phyloP scores from a whole-genome alignment of 73 alveolate species.

The Paramecium caudatum region DNA sequence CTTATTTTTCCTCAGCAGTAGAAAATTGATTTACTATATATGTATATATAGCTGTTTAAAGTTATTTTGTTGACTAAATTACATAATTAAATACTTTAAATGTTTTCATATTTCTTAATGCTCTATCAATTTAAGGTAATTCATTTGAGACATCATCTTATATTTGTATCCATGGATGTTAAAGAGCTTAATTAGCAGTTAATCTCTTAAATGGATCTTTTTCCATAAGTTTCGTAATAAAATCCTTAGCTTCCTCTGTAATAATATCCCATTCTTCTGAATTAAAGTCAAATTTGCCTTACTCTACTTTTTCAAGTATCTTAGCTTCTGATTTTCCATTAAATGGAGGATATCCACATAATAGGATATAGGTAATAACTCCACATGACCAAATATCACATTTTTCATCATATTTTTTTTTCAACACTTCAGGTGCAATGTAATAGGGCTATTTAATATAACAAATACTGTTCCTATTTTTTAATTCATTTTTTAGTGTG shows the following conservation, averaged over 20 bases:
- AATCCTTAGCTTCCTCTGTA: conserved; percentile 76
- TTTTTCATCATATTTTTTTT: conserved; percentile 46
- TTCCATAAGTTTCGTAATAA: conserved; percentile 1
- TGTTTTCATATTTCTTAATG: conserved; percentile 4
- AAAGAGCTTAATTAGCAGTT: conserved; percentile 31
- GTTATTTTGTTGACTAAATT: conserved; percentile 5
- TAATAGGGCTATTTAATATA: conserved; percentile 41
- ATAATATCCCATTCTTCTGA: conserved; percentile 80
- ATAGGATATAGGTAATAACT: conserved; percentile 50
- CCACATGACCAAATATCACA: conserved; percentile 73
- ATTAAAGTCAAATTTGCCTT: conserved; percentile 81
- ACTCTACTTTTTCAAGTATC: conserved; percentile 78
- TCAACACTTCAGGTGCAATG: conserved; percentile 68
- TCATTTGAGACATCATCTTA: background rate
- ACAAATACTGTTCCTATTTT: conserved; percentile 79
- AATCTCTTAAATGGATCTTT: conserved; percentile 43
- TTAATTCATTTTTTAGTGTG: conserved; percentile 79
- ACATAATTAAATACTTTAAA: background rate
- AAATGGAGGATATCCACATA: conserved; percentile 88
- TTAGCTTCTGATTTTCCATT: conserved; percentile 79
- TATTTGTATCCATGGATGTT: conserved; percentile 57
- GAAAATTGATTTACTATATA: conserved; percentile 35
- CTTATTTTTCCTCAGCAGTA: conserved; percentile 34
- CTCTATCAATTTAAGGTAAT: background rate
- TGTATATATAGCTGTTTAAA: background rate